phyloP scores from a whole-genome alignment of 1,284 basidiomycete species.

The Tilletia walkeri region DNA sequence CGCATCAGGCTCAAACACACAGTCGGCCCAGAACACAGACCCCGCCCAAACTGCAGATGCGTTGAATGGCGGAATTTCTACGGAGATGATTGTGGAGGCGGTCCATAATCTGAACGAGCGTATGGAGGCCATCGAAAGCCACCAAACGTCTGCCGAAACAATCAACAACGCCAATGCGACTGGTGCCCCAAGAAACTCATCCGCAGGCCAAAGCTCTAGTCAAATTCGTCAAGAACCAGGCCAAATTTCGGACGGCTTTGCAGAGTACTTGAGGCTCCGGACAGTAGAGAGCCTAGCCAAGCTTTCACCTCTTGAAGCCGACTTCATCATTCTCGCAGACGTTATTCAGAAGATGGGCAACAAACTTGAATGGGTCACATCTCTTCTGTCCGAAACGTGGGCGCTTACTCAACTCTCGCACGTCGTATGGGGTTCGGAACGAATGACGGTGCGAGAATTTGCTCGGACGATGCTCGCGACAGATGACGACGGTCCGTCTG shows the following conservation, averaged over 20 bases:
- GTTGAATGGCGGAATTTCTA: too few relatives aligned
- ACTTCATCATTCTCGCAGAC: not conserved
- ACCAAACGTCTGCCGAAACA: too few relatives aligned
- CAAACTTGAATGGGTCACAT: not conserved
- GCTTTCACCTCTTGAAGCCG: not conserved
- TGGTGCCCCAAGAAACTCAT: too few relatives aligned
- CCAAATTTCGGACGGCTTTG: not conserved
- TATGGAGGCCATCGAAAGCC: too few relatives aligned
- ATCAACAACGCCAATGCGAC: too few relatives aligned
- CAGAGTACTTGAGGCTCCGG: not conserved
- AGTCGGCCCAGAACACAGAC: not conserved
- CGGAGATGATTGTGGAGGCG: too few relatives aligned
- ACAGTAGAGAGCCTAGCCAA: not conserved
- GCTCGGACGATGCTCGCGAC: not conserved
- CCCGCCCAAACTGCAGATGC: not conserved
- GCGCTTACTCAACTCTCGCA: constrained; percentile 3
- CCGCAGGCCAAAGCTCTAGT: too few relatives aligned
- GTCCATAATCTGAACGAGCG: too few relatives aligned
- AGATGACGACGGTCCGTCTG: too few relatives aligned
- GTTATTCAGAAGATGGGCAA: not conserved
- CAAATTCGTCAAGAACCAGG: too few relatives aligned
- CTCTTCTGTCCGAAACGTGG: not conserved
- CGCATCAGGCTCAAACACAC: not conserved
- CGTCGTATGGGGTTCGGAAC: not conserved
- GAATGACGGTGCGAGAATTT: constrained; percentile 1